Conservation (phyloP, 2,329 filamentous ascomycete genomes). For the Aspergillus sclerotialis region DNA sequence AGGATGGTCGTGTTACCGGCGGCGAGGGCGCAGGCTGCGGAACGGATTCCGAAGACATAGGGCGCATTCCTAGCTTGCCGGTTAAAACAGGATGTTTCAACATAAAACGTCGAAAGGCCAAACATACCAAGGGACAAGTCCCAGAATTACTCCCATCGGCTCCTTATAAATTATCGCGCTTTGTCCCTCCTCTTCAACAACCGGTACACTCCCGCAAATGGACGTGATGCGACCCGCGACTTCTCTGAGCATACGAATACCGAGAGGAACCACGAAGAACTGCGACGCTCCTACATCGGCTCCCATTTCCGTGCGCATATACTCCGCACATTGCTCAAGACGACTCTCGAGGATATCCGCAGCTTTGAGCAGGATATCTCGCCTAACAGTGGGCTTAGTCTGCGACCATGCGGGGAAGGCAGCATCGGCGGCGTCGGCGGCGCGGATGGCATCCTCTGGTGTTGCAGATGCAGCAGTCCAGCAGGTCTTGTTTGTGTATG, state of each 20-base stretch:
- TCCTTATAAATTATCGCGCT: constrained; percentile 62
- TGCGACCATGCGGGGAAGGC: constrained; percentile 63
- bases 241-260: constrained; percentile 39
- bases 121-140: constrained; percentile 68
- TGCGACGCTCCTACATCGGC: constrained; percentile 30
- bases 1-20: constrained; percentile 67
- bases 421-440: constrained; percentile 51
- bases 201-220: constrained; percentile 44
- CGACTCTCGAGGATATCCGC: constrained; percentile 48
- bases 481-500: constrained; percentile 44
- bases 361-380: constrained; percentile 64
- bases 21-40: constrained; percentile 56
- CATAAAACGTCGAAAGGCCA: neutral
- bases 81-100: neutral
- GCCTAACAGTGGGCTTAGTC: constrained; percentile 53
- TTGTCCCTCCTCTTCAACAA: constrained; percentile 43
- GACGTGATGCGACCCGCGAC: constrained; percentile 42
- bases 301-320: constrained; percentile 53
- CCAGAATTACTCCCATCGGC: constrained; percentile 69
- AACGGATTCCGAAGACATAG: constrained; percentile 42
- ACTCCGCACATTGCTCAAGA: constrained; percentile 48
- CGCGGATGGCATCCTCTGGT: constrained; percentile 36
- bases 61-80: constrained; percentile 44
- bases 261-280: constrained; percentile 23
- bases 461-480: constrained; percentile 49